These are phyloP conservation scores for Neurospora pannonica DNA, from an alignment of 495 filamentous ascomycete species.

Conservation along the genomic window DNA sequence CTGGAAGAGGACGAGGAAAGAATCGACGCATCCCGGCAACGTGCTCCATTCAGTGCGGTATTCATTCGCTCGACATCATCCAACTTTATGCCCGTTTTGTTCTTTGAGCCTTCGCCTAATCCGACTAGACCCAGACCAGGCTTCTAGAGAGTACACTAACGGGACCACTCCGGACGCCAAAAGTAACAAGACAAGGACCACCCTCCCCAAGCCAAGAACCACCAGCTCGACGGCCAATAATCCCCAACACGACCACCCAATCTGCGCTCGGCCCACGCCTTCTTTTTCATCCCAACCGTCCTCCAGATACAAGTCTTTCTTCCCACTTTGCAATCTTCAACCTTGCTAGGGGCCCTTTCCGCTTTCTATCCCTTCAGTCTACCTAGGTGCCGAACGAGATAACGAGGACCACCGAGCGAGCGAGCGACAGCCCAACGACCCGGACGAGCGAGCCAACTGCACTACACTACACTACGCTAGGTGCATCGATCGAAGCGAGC, in stretches of 20 bases:
- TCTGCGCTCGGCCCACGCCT: not conserved
- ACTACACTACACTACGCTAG: not conserved
- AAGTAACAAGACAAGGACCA: not conserved
- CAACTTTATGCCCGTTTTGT: not conserved
- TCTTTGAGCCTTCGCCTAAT: not conserved
- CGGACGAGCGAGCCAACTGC: not conserved
- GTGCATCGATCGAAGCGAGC: not conserved
- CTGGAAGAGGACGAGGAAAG: not conserved
- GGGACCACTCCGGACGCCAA: not conserved
- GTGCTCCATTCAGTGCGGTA: not conserved
- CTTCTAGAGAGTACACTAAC: no score
- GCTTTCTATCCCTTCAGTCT: not conserved
- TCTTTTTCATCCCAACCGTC: not conserved
- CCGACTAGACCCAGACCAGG: not conserved
- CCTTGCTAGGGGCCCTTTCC: not conserved
- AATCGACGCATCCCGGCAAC: not conserved
- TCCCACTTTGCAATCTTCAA: not conserved
- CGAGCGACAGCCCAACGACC: not conserved
- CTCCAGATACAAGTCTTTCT: not conserved
- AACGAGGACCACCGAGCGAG: not conserved
- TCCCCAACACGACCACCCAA: not conserved
- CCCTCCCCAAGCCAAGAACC: not conserved
- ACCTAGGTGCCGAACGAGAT: not conserved
- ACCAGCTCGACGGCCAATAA: not conserved
- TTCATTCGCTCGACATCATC: not conserved